Base-by-base conservation (phyloP, 371 early-diverging fungal genomes). In the Syncephalastrum monosporum region DNA sequence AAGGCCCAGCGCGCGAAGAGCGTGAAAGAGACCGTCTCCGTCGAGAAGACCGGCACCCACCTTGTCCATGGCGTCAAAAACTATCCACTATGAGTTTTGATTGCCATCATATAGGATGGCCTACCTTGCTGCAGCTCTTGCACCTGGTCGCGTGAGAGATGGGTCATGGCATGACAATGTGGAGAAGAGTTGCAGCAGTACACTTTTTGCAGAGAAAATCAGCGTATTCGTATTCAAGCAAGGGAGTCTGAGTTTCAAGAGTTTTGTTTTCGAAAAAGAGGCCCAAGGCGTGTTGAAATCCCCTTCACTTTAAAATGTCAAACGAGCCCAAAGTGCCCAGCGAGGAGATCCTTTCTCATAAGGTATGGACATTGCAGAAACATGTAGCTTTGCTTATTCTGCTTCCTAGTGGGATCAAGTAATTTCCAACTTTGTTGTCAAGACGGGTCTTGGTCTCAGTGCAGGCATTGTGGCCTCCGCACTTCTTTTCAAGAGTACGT, bases 391-490 rank as follows among this genome's bases (percentile, higher is more conserved):
- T 19, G 5, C 12, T 16, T 27, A 15, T 19, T 4, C n/a, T 46
- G 24, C 48, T 19, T 6, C 7, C 60, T 71, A 95, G 94, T 91
- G 92, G 87, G 96, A 95, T 81, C 87, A 83, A 59, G 89, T 91
- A 56, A 77, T 94, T 50, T 87, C 94, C 56, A 92, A 95, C 83
- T 82, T 91, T 58, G 74, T 90, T 50, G 86, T 94, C 51, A 91
- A 92, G 74, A 82, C 91, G 49, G 94, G 92, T 23, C 76, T 93
- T 56, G 96, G 96, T 62, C 76, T 93, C 59, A 88, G 91, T 63
- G 87, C 87, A 29, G 96, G 94, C 60, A 85, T 95, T 60, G 89
- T 92, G 23, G 87, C 92, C 43, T 93, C 94, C 33, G 92, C 90
- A 43, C 78, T 95, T 41, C 67, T 95, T 63, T 95, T 95, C 79